Conservation (phyloP, 2,329 filamentous ascomycete species). For the Bretziella fagacearum region DNA sequence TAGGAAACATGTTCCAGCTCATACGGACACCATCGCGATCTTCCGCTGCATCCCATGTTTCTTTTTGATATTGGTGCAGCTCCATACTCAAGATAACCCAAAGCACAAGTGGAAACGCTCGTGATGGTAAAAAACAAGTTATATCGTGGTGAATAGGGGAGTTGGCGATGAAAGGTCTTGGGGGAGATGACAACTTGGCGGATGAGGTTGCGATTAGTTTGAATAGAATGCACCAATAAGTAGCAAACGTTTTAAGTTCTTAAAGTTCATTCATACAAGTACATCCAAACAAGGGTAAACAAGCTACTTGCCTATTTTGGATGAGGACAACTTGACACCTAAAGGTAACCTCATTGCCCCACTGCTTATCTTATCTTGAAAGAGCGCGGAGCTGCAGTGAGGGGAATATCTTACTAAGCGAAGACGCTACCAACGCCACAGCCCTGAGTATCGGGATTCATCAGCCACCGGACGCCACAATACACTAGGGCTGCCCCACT, state of each 20-base stretch:
- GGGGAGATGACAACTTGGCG: too few species aligned
- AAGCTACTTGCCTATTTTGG: background rate
- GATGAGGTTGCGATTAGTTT: background rate
- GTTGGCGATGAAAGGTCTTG: too few species aligned
- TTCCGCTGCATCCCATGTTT: constrained; percentile 92
- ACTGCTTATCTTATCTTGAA: background rate
- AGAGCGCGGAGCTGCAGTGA: background rate
- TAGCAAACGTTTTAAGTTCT: background rate
- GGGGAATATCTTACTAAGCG: background rate
- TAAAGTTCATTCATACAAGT: background rate
- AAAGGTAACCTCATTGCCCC: background rate
- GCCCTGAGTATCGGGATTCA: background rate
- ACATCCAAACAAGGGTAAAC: background rate
- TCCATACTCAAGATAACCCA: too few species aligned
- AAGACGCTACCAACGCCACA: constrained; percentile 6
- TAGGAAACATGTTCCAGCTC: constrained; percentile 98
- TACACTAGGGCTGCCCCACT: constrained; percentile 13
- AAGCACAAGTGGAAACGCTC: too few species aligned
- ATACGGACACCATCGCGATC: constrained; percentile 89
- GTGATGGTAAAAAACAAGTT: too few species aligned
- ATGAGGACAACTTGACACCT: constrained; percentile 4
- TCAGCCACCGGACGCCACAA: constrained; percentile 1
- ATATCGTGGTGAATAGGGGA: too few species aligned
- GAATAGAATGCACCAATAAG: background rate
- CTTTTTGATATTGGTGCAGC: constrained; percentile 36